Base-by-base conservation (phyloP, 306 rosid genomes). In the Quercus engelmannii region DNA sequence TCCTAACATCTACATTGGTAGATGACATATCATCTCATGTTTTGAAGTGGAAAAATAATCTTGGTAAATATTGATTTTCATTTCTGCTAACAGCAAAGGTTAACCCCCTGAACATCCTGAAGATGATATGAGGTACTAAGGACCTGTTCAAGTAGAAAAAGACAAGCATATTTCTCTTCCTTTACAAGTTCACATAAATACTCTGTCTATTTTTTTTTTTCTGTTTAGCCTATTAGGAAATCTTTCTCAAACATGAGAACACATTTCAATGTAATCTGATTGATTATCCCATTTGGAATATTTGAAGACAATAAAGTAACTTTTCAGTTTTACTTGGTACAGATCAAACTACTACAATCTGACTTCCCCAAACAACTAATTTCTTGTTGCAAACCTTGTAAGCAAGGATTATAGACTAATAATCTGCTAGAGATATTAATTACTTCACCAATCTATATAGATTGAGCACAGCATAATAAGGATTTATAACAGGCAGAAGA, bases 321-420 rank as follows among this genome's bases (percentile, higher is more conserved):
- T 74, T 59, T 62, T 64, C 65, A 38, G 73, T 69, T 79, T 55
- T 41, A n/a, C 72, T 33, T 18, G 52, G 28, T 67, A 49, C 43
- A 19, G 20, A 14, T 67, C 30, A 63, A 59, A 59, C 15, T 67
- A 67, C 72, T 67, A 46, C 69, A 33, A 9, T 67, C 28, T 67
- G 52, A 67, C 38, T 67, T 67, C 38, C n/a, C 26, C 26, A 35
- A 28, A 64, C 21, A 15, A 26, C 38, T 28, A 23, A 28, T 21
- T 9, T 28, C 70, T 64, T 64, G 46, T 18, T 64, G 21, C 46
- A 64, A 28, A 15, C 21, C 7, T 6, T 63, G 67, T 49, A 78
- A 71, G 73, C 76, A 76, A 78, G 30, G 69, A 81, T 62, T 69
- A 23, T 69, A n/a, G 73, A n/a, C 55, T 19, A 54, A 80, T 69